A percentile compares a stretch with the other conserved stretches of the same genome.
These are phyloP conservation scores for Tricholoma furcatifolium DNA, from an alignment of 768 basidiomycete genomes.

Conservation along the genomic window DNA sequence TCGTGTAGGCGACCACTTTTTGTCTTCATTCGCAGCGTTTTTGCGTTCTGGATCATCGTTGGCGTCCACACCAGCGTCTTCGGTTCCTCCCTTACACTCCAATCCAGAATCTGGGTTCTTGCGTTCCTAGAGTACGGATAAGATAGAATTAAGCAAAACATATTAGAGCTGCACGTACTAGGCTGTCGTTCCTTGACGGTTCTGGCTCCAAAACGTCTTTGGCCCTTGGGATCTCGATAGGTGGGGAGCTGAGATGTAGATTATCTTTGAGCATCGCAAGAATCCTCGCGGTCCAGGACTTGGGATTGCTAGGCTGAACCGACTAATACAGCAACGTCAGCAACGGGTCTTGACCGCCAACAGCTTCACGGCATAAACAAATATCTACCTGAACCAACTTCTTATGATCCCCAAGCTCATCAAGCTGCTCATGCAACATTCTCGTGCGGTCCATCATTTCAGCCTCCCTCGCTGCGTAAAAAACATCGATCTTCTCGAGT, in stretches of 20 bases:
- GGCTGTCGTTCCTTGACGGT: no score
- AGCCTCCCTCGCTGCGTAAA: constrained; percentile 72
- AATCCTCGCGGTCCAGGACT: constrained; percentile 11
- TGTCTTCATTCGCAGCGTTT: constrained; percentile 7
- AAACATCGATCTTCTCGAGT: constrained; percentile 81
- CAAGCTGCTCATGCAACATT: constrained; percentile 63
- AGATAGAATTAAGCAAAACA: no score
- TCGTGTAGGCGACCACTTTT: constrained; percentile 6
- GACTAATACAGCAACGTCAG: constrained; percentile 9
- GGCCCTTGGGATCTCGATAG: no score
- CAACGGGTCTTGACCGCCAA: no score
- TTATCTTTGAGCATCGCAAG: constrained; percentile 2
- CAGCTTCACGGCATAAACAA: no score
- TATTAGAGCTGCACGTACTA: no score
- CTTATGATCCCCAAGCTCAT: constrained; percentile 71
- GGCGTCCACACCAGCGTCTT: background rate
- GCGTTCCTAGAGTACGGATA: no score
- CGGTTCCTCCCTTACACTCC: no score
- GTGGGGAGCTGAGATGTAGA: no score
- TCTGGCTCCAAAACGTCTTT: no score
- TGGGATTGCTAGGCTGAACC: constrained; percentile 8
- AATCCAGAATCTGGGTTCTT: no score
- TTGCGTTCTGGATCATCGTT: constrained; percentile 6
- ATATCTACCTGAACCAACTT: constrained; percentile 51
- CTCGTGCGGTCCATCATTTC: constrained; percentile 51